Base-by-base conservation (phyloP, 371 early-diverging fungal species). In the Lichtheimia corymbifera region DNA sequence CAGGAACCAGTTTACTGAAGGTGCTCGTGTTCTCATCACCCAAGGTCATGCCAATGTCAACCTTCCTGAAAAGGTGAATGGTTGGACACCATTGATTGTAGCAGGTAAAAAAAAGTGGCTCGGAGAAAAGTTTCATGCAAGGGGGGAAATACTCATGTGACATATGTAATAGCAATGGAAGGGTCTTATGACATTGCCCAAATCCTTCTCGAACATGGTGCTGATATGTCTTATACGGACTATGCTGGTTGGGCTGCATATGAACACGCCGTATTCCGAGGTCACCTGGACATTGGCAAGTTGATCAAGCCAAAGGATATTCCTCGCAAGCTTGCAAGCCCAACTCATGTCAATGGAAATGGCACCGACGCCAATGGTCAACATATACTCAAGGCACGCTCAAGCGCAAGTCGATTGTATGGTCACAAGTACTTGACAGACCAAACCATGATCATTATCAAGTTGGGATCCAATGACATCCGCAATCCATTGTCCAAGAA, bases 391-490 rank as follows among this genome's bases (percentile, higher is more conserved):
- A 73, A 70, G 24, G 50, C 60, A 4, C 54, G 67, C n/a, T 63
- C 72, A 4, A 65, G 68, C 42, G 75, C 76, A 14, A 79, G 81
- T 18, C 79, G 85, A 0, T 59, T 84, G 1, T 87, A 87, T 66
- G 88, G 90, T 28, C 89, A 88, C 66, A 84, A 80, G 47, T 88
- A 84, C 45, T 69, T 91, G 13, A 82, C 84, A 7, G 82, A 84
- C 20, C 76, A 86, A 43, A 77, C 76, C 24, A 75, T 89, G 77
- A 79, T 91, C 47, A 72, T 87, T 17, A 74, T 91, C 40, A 88
- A 85, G 0, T 58, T 90, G 15, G 90, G 92, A 2, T 83, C 88
- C 4, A 83, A 84, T 50, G 91, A 90, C 64, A 63, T 77, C 1
- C 82, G 89, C 30, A 82, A 76, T 12, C 62, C 69, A 0, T 68